Base-by-base conservation (phyloP, 352 stramenopile genomes). In the Phytophthora pseudosyringae region DNA sequence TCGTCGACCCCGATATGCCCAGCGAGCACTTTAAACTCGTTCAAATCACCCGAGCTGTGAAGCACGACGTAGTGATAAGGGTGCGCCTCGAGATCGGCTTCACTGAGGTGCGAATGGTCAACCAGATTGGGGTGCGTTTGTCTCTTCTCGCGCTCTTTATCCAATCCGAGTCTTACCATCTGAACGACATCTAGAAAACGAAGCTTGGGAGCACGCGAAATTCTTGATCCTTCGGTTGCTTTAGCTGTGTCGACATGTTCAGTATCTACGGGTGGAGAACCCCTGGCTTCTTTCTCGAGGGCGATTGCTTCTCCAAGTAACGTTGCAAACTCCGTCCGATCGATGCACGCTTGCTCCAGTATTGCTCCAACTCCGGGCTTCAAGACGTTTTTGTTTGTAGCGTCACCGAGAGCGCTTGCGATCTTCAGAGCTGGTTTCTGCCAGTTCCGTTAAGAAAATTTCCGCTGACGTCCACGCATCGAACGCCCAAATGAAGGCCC, bases 1-100 rank as follows among this genome's bases (percentile, higher is more conserved):
- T 57, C 49, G 13, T 38, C 49, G 5, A 38, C n/a, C 11, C n/a
- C 16, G 2, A 57, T 38, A 12, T 59, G 38, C 25, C 29, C 35
- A 1, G 31, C 28, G 2, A 40, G 15, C 15, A 39, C 26, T 16
- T 36, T 38, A 1, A 59, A 49, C 4, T 47, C n/a, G 8, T 39
- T 29, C 50, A 59, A 35, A 40, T 59, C 38, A 9, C 52, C 52
- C 13, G 15, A 18, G 16, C 39, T 51, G 18, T 59, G 11, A 25
- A 33, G 18, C 16, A 59, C 40, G 18, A 35, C 52, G 29, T 36
- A 59, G 40, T 59, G 52, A 8, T 51, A 59, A n/a, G 52, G 52
- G 11, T 59, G 15, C 4, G 26, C 29, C 16, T 8, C n/a, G 5
- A 59, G 29, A 21, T 50, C 52, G 13, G 1, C 1, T 15, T 59